phyloP scores from a whole-genome alignment of 257 asterid genomes.

The Jacaranda mimosifolia region DNA sequence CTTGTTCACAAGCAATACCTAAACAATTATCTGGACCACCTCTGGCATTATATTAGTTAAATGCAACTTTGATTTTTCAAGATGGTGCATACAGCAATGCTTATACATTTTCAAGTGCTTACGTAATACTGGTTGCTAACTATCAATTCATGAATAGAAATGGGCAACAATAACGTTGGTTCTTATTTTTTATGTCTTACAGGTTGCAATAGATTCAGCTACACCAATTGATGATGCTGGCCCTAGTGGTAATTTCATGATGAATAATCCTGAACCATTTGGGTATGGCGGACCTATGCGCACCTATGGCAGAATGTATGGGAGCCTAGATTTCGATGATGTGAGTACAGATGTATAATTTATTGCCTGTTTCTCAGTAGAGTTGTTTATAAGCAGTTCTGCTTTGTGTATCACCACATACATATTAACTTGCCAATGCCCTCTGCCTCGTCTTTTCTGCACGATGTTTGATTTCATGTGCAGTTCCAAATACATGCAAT shows the following conservation, averaged over 20 bases:
- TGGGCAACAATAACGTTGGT: neutral
- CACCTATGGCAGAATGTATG: slow-evolving; percentile 87
- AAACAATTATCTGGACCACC: neutral
- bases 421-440: slow-evolving; percentile 7
- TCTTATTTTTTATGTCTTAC: slow-evolving; percentile 31
- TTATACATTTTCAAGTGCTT: neutral
- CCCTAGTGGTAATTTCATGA: slow-evolving; percentile 70
- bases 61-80: slow-evolving; percentile 4
- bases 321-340: slow-evolving; percentile 86
- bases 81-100: neutral
- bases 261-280: slow-evolving; percentile 78
- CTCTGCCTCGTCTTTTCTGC: slow-evolving; percentile 5
- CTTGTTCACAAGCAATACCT: too few relatives aligned
- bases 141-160: neutral
- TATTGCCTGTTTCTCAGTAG: slow-evolving; percentile 8
- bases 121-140: neutral
- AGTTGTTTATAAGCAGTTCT: neutral
- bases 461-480: slow-evolving; percentile 21
- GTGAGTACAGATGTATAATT: slow-evolving; percentile 60
- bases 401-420: neutral
- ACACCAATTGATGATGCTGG: slow-evolving; percentile 97
- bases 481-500: neutral
- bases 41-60: neutral
- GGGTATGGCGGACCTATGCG: slow-evolving; percentile 90
- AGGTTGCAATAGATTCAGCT: slow-evolving; percentile 99